These are phyloP conservation scores for Monilinia fructigena DNA, from an alignment of 2,329 filamentous ascomycete species.

Conservation along the genomic window DNA sequence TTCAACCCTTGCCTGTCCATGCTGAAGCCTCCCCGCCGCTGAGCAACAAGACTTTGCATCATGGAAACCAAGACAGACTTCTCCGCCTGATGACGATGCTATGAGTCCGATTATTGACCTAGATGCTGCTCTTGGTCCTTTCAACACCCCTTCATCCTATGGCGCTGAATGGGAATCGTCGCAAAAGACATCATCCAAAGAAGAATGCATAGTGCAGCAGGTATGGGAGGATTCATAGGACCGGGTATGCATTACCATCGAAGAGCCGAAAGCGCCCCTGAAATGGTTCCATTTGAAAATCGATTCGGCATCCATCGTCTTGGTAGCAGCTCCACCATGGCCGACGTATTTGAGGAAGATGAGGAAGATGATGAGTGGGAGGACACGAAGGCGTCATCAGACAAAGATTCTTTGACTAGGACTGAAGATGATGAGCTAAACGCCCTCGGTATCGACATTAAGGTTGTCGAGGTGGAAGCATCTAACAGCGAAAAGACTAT, in stretches of 20 bases:
- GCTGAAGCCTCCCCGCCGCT: conserved; percentile 23
- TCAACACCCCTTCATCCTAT: conserved; percentile 71
- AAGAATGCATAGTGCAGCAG: conserved; percentile 73
- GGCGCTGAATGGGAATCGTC: conserved; percentile 68
- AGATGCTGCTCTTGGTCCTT: conserved; percentile 88
- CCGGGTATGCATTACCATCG: conserved; percentile 74
- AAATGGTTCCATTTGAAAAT: conserved; percentile 61
- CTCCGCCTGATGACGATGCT: conserved; percentile 57
- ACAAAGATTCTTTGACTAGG: conserved; percentile 40
- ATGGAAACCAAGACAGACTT: conserved; percentile 44
- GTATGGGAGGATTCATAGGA: conserved; percentile 65
- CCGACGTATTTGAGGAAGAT: conserved; percentile 83
- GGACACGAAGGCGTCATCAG: conserved; percentile 39
- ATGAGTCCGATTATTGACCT: conserved; percentile 85
- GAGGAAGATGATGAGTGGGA: conserved; percentile 57
- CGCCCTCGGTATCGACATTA: conserved; percentile 45
- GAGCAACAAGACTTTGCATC: conserved; percentile 37
- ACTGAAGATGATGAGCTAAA: conserved; percentile 42
- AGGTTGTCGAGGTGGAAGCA: conserved; percentile 47
- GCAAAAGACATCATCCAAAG: conserved; percentile 61
- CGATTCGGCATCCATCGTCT: conserved; percentile 60
- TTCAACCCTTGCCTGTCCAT: neutral
- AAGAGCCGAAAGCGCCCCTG: conserved; percentile 76
- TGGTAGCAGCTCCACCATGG: conserved; percentile 71
- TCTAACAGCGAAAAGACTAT: conserved; percentile 43